Conservation (phyloP, 1,284 basidiomycete genomes). For the Blastosporella zonata region DNA sequence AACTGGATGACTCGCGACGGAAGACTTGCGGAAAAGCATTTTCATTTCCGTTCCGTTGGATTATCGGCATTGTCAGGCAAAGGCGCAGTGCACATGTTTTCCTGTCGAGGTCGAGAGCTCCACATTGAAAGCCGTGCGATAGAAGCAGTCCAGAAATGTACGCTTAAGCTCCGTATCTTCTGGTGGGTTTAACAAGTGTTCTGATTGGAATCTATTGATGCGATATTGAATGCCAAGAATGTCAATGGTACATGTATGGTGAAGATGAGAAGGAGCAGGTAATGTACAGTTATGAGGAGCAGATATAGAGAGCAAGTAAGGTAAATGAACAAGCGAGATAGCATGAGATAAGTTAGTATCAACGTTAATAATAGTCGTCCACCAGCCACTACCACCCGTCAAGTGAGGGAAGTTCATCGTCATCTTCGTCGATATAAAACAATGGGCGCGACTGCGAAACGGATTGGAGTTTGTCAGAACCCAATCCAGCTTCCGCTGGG, state of each 20-base stretch:
- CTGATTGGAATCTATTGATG: neutral
- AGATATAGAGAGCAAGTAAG: conserved; percentile 7
- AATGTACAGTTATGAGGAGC: neutral
- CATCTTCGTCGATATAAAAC: conserved; percentile 29
- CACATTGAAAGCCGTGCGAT: neutral
- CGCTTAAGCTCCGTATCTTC: neutral
- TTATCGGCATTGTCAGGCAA: no score
- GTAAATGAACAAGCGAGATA: conserved; percentile 7
- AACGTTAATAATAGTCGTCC: neutral
- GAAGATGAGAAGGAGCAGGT: neutral
- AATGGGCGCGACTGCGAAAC: conserved; percentile 13
- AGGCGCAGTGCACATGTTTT: neutral
- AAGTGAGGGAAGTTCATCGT: conserved; percentile 39
- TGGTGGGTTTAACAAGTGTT: neutral
- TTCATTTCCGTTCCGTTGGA: neutral
- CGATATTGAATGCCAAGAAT: neutral
- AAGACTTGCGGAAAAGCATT: neutral
- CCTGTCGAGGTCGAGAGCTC: neutral
- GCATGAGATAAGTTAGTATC: conserved; percentile 12
- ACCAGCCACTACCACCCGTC: conserved; percentile 37
- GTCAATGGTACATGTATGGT: conserved; percentile 4
- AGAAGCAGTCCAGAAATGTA: neutral
- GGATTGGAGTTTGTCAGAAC: conserved; percentile 2
- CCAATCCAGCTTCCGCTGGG: neutral
- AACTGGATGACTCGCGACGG: no score